A percentile compares a stretch with the other conserved stretches of the same genome.
These are phyloP conservation scores for Talaromyces sp. DNA, from an alignment of 2,329 filamentous ascomycete species.

Conservation along the genomic window DNA sequence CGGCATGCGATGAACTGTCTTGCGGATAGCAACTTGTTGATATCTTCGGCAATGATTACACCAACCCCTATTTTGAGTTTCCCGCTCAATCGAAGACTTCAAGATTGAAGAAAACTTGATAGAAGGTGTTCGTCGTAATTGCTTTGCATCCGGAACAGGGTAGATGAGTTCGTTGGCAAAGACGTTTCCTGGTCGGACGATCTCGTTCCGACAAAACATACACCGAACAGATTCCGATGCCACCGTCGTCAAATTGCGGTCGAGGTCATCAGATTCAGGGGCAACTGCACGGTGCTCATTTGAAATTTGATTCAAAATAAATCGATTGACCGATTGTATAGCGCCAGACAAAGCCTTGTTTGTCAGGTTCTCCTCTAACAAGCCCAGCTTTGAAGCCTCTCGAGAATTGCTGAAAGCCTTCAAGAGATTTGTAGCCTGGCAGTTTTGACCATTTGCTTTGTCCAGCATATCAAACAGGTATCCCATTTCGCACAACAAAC, in stretches of 20 bases:
- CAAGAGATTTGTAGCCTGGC: conserved; percentile 90
- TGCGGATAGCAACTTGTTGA: conserved; percentile 78
- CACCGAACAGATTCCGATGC: conserved; percentile 65
- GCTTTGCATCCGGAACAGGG: conserved; percentile 56
- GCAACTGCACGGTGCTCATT: conserved; percentile 69
- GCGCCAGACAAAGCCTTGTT: conserved; percentile 71
- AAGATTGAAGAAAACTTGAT: conserved; percentile 79
- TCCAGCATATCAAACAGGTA: conserved; percentile 98
- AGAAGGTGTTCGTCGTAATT: conserved; percentile 45
- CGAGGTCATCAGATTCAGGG: conserved; percentile 61
- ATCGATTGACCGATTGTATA: conserved; percentile 81
- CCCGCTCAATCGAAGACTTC: conserved; percentile 87
- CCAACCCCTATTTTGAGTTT: conserved; percentile 87
- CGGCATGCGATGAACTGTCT: conserved; percentile 77
- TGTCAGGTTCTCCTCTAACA: conserved; percentile 79
- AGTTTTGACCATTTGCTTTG: conserved; percentile 89
- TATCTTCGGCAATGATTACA: conserved; percentile 88
- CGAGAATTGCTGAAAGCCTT: conserved; percentile 82
- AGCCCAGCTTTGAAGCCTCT: conserved; percentile 69
- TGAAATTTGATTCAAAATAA: conserved; percentile 76
- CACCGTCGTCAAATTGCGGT: conserved; percentile 56
- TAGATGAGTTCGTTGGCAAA: conserved; percentile 86
- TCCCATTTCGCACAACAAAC: conserved; percentile 87
- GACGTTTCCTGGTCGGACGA: conserved; percentile 70
- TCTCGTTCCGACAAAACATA: conserved; percentile 82